Evolutionary conservation across 176 grass and related monocot species (phyloP), one percentile per base, ranked within the genome.

Genomic region (Otatea glauca): DNA sequence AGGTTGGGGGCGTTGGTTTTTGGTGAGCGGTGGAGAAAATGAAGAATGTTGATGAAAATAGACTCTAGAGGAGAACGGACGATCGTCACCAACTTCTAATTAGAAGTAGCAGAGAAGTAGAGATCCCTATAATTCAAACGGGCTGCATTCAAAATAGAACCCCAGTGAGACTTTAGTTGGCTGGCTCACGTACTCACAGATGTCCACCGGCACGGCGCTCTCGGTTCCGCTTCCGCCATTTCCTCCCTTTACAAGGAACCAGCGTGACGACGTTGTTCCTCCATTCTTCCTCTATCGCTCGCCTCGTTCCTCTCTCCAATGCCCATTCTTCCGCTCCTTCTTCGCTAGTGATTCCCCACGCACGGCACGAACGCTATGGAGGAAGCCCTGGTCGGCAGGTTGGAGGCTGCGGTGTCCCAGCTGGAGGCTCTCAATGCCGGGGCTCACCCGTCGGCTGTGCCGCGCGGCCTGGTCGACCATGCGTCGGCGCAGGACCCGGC

Each of bases 331-430:
- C 49, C 8, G 9, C 41, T 62, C 8, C 74, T 56, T 39, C 0
- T 29, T 48, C 74, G 69, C 71, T 76, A 49, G 50, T 14, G 51
- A 70, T 10, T 39, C 25, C 14, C 51, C 79, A 24, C 66, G 50
- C 25, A 1, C 9, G 27, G 6, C 38, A 34, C 32, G 11, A 42
- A 65, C 43, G 68, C 62, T 62, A 90, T 92, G 91, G 91, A 77
- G 49, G 74, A 67, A 49, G 70, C 78, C 10, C 42, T 89, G 48
- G 60, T 93, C 32, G 73, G 74, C 4, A 85, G 84, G 62, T 21
- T 93, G 72, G 91, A 93, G 68, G 58, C 77, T 20, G 85, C 82
- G 65, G 91, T 90, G 68, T 76, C 87, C 64, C 87, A 66, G 25
- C 84, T 92, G 2, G 88, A 93, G 86, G 81, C 67, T 11, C 67